These are phyloP conservation scores for Scedosporium boydii DNA, from an alignment of 2,329 filamentous ascomycete genomes.

Conservation along the genomic window DNA sequence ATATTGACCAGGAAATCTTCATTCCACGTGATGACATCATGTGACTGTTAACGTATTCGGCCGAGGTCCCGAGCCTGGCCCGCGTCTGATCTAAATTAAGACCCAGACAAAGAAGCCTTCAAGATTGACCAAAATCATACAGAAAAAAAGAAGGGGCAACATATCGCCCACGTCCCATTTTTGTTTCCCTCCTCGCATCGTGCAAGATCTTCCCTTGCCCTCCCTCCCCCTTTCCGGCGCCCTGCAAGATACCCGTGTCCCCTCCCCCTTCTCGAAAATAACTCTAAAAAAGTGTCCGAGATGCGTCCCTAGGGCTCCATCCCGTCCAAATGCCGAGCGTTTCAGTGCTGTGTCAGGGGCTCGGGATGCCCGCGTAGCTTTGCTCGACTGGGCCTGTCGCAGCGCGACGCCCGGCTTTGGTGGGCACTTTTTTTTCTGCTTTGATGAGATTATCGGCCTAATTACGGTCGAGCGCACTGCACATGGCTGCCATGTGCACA, in stretches of 20 bases:
- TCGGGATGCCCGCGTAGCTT: background rate
- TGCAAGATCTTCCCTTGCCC: background rate
- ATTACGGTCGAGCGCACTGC: background rate
- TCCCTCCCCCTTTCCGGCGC: background rate
- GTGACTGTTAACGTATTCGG: no score
- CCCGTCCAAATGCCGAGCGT: background rate
- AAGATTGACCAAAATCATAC: background rate
- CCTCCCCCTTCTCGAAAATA: background rate
- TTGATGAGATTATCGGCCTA: background rate
- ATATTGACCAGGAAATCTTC: no score
- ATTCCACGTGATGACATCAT: no score
- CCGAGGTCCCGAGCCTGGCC: no score
- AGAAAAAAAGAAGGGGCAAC: background rate
- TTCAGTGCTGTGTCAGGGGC: background rate
- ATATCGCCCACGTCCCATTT: background rate
- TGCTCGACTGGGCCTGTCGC: background rate
- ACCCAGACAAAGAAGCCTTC: background rate
- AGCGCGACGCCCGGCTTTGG: background rate
- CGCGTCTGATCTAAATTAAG: background rate
- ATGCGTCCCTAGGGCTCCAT: background rate
- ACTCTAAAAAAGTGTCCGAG: background rate
- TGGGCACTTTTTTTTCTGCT: background rate
- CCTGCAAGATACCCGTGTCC: background rate
- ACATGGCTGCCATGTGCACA: background rate
- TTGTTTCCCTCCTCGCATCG: background rate